Evolutionary conservation across 1,284 basidiomycete species (phyloP).

Genomic region (Waitea zeae): DNA sequence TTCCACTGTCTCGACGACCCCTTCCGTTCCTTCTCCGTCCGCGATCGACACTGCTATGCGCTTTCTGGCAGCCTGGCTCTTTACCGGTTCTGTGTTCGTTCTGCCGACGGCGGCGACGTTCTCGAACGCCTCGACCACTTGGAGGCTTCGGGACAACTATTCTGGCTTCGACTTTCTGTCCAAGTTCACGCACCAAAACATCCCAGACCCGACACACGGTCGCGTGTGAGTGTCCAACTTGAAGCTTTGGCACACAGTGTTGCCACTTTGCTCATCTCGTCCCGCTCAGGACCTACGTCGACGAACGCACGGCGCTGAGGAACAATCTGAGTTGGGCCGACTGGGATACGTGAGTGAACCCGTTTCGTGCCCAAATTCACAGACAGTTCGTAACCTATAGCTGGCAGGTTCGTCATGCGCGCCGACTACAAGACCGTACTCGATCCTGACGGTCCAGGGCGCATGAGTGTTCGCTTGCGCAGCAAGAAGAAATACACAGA

Average conservation of each 20-base stretch:
- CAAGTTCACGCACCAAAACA: slow-evolving; percentile 13
- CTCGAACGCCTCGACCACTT: slow-evolving; percentile 4
- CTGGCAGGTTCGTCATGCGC: slow-evolving; percentile 15
- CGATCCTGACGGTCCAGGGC: slow-evolving; percentile 10
- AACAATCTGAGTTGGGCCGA: slow-evolving; percentile 16
- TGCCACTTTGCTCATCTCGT: slow-evolving; percentile 1
- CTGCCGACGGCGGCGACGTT: too few species aligned
- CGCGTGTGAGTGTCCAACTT: slow-evolving; percentile 13
- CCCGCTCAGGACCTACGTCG: slow-evolving; percentile 16
- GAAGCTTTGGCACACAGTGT: neutral
- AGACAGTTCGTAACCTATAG: too few species aligned
- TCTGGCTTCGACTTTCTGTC: slow-evolving; percentile 14
- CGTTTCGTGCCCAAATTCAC: too few species aligned
- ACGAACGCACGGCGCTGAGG: slow-evolving; percentile 11
- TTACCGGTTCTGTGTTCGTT: too few species aligned
- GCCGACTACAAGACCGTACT: slow-evolving; percentile 15
- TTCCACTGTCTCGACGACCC: too few species aligned
- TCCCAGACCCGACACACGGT: slow-evolving; percentile 18
- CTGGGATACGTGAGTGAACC: slow-evolving; percentile 8
- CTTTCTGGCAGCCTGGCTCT: too few species aligned
- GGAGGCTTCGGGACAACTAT: slow-evolving; percentile 8
- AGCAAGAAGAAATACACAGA: slow-evolving; percentile 11
- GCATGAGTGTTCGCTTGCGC: slow-evolving; percentile 13
- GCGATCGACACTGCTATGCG: too few species aligned
- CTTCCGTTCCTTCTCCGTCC: too few species aligned